These are phyloP conservation scores for Emericellopsis cladophorae DNA, from an alignment of 2,329 filamentous ascomycete species.

Conservation along the genomic window DNA sequence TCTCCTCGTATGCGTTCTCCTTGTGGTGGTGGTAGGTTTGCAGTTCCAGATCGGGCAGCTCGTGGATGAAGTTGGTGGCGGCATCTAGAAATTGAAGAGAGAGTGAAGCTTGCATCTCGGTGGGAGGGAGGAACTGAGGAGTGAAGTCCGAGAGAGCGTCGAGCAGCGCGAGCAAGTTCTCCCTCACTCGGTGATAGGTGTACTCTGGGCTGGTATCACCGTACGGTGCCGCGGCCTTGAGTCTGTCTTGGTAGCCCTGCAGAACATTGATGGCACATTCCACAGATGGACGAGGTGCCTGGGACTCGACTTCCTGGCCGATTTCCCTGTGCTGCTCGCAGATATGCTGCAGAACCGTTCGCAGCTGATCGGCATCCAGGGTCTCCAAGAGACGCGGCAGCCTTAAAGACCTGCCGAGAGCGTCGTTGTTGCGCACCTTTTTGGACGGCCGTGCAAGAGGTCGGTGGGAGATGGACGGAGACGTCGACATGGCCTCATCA, in stretches of 20 bases:
- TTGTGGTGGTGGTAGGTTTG: constrained; percentile 85
- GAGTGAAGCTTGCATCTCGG: constrained; percentile 69
- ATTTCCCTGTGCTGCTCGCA: constrained; percentile 84
- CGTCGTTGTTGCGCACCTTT: constrained; percentile 50
- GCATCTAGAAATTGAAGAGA: constrained; percentile 83
- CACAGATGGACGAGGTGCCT: constrained; percentile 79
- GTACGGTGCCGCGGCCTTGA: constrained; percentile 75
- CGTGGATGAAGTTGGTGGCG: constrained; percentile 81
- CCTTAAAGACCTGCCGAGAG: constrained; percentile 42
- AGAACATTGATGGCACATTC: constrained; percentile 70
- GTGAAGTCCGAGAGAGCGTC: constrained; percentile 91
- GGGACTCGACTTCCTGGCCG: constrained; percentile 68
- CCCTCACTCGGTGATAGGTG: constrained; percentile 83
- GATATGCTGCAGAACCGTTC: constrained; percentile 77
- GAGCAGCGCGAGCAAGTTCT: constrained; percentile 66
- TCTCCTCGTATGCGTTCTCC: constrained; percentile 91
- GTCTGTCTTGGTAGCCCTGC: constrained; percentile 63
- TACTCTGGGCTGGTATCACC: constrained; percentile 82
- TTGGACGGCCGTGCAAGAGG: constrained; percentile 55
- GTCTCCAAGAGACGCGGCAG: constrained; percentile 80
- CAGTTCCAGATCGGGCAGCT: constrained; percentile 81
- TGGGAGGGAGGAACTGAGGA: constrained; percentile 85
- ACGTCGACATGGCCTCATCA: constrained; percentile 84
- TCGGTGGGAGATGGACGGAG: constrained; percentile 61
- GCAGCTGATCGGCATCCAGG: constrained; percentile 71